These are phyloP conservation scores for Talaromyces islandicus DNA, from an alignment of 2,329 filamentous ascomycete species.

Conservation along the genomic window DNA sequence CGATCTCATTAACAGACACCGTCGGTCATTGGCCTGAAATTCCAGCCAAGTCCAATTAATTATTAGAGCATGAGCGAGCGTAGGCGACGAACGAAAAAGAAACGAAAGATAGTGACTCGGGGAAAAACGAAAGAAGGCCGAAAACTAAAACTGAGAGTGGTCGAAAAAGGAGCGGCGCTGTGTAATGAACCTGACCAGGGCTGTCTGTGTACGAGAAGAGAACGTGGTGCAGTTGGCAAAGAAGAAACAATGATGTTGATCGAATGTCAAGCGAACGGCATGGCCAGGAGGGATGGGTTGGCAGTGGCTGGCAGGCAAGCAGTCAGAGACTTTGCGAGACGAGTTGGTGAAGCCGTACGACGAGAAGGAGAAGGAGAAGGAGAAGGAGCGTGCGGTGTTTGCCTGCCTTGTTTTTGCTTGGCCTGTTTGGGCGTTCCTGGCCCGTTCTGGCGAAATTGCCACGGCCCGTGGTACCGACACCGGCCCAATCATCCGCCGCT, in stretches of 20 bases:
- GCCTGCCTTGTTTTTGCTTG: neutral
- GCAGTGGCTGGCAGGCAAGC: conserved; percentile 1
- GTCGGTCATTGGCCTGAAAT: neutral
- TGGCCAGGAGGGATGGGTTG: conserved; percentile 6
- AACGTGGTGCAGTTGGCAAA: conserved; percentile 9
- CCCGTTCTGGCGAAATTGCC: neutral
- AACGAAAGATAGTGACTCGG: neutral
- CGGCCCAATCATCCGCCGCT: neutral
- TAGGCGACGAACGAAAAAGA: neutral
- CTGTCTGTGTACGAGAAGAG: conserved; percentile 4
- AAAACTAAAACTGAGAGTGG: neutral
- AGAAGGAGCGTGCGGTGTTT: neutral
- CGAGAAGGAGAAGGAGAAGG: neutral
- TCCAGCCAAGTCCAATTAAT: neutral
- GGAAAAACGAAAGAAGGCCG: neutral
- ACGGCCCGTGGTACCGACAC: neutral
- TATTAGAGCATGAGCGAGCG: neutral
- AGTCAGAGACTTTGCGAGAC: neutral
- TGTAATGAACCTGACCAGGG: neutral
- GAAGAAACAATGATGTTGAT: conserved; percentile 2
- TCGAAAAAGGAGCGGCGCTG: neutral
- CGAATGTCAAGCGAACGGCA: conserved; percentile 9
- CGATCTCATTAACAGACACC: neutral
- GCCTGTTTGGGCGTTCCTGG: neutral
- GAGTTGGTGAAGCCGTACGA: neutral